Evolutionary conservation across 306 rosid genomes (phyloP), one percentile per base, ranked within the genome.

Genomic region (Trifolium pratense): DNA sequence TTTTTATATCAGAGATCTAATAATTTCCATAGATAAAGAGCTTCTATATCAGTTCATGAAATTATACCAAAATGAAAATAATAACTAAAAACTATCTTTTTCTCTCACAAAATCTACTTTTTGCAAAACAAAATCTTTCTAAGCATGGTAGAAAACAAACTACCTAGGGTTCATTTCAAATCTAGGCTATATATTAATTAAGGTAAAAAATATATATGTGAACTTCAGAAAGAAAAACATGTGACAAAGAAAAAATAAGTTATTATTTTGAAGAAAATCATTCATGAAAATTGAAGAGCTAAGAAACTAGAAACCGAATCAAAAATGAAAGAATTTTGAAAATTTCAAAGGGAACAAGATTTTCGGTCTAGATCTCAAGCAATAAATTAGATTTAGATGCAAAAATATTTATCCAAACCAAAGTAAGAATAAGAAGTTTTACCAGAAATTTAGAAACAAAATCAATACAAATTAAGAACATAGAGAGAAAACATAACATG

Each of bases 1-100:
- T 31, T 21, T 81, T 26, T 3, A 74, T 61, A 66, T 78, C 52
- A 78, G 71, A 70, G 80, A 78, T 84, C 66, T 75, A 62, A 17
- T 31, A 29, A 62, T 49, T 34, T 31, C 21, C 34, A 59, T 20
- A 13, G 3, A 17, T 58, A 45, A 20, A 36, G 36, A 68, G 4
- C 6, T 60, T 53, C 43, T 0, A 42, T 31, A 32, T 31, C 60
- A 23, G 6, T 3, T 57, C 29, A n/a, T n/a, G n/a, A 58, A 59
- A 32, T n/a, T 10, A 21, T 1, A 60, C 63, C 2, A 12, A 14
- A 8, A 39, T n/a, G 13, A 52, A 62, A 48, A 11, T 3, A 11
- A 12, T 5, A 5, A 2, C 7, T 21, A 64, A 56, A 18, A 52
- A 36, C 0, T 1, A 0, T 6, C 3, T 45, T 9, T 7, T 42